Evolutionary conservation across 441 rosid genomes (phyloP), one percentile per base, ranked within the genome.

Genomic region (Euphorbia corollata): DNA sequence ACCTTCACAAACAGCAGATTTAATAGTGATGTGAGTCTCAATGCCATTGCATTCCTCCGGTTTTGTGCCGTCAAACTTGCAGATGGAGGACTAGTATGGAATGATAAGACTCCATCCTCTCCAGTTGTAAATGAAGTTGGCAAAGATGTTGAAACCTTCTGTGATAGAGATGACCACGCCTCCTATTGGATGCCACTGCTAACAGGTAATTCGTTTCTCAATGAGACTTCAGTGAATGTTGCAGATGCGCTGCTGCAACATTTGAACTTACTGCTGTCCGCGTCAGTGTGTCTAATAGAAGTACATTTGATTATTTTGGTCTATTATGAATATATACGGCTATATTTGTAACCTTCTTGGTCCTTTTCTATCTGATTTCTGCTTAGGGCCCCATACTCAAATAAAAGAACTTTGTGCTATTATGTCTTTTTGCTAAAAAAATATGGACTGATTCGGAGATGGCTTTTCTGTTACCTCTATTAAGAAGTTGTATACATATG

Each of bases 1-100:
- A 85, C 96, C 77, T 94, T 94, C 87, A 94, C 98, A 11, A 94
- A 84, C 55, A 91, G 97, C 82, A 82, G 86, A 74, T 94, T 94
- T 79, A 87, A 89, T 79, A 86, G 86, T 70, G 97, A 94, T 80
- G 94, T 94, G 64, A 87, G 97, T 87, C 90, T 92, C 78, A 91
- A 91, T 84, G 97, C 99, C 48, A 94, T 94, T 69, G 99, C 97
- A 60, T 91, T 94, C 85, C 92, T 94, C 60, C 96, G 97, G 54
- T 91, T 88, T 79, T 94, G 98, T 80, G 99, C 98, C 59, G 81
- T 90, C 68, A 94, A 91, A 78, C 98, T 94, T 76, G 97, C 98
- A 57, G 98, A 91, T 13, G 99, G 90, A 66, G 98, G 98, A 58
- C 90, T 91, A 77, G 84, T 84, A 56, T 82, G 91, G 80, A 80